Evolutionary conservation across 75 land plant species (phyloP), one percentile per base, ranked within the genome.

Genomic region (Azolla pinnata): DNA sequence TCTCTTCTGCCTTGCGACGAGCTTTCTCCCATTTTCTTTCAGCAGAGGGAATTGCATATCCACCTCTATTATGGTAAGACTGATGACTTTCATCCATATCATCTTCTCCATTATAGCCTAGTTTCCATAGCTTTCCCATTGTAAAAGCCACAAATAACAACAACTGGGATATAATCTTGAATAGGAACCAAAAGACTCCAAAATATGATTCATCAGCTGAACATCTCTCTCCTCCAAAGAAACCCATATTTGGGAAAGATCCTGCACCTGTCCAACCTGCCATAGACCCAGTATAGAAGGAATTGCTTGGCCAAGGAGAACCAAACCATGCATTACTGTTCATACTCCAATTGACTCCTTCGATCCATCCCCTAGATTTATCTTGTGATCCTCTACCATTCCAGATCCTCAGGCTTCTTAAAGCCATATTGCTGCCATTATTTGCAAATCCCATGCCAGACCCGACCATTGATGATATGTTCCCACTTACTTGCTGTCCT

Each of bases 1-100:
- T 73, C 66, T 73, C 76, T 50, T 73, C 72, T 2, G 76, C 76
- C 66, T 73, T 73, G 21, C 73, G 56, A 20, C 73, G 53, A 27
- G 77, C 75, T 46, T 64, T 75, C 33, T 68, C 73, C 1, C 66
- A 61, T 56, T 64, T 63, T 28, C 47, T 70, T 30, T 33, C 67
- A 45, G 56, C 42, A 26, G 32, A 31, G 24, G 28, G 21, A 19
- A 38, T 42, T 24, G n/a, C 61, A 57, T 70, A 74, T 2, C 57
- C 74, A 40, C 61, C 66, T 31, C 20, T 63, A 18, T 25, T 46
- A 30, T 63, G 54, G 26, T 44, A 33, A 18, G 46, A 66, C 46
- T 48, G 35, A 12, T 42, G 58, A 21, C 59, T 33, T 7, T 34
- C 49, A 68, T 35, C 40, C 12, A 35, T 17, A 21, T 10, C 4